These are phyloP conservation scores for Hyphochytrium catenoides DNA, from an alignment of 352 stramenopile species.

Conservation along the genomic window DNA sequence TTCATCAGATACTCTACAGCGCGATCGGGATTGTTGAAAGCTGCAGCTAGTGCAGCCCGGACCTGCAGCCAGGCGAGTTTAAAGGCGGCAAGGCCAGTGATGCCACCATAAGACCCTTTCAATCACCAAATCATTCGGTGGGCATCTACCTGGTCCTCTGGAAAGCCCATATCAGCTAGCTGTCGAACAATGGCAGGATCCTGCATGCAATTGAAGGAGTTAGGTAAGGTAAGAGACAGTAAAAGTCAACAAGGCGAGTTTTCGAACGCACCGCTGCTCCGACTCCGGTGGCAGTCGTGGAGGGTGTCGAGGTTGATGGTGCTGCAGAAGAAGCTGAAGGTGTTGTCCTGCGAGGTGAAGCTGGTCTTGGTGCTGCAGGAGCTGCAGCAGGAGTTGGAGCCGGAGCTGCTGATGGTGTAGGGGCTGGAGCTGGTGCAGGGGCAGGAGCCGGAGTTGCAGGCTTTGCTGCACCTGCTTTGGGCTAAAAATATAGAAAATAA, in stretches of 20 bases:
- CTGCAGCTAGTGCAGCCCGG: constrained; percentile 33
- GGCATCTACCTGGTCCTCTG: constrained; percentile 37
- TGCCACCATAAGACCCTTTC: no score
- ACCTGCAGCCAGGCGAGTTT: no score
- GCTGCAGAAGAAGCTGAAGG: constrained; percentile 5
- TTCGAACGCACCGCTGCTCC: constrained; percentile 32
- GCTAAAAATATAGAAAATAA: constrained; percentile 10
- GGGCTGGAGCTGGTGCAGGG: constrained; percentile 11
- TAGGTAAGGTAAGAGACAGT: neutral
- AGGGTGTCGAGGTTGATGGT: constrained; percentile 26
- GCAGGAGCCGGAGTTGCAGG: constrained; percentile 3
- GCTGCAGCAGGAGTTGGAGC: constrained; percentile 11
- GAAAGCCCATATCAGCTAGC: constrained; percentile 59
- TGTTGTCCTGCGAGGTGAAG: constrained; percentile 1
- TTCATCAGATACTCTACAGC: constrained; percentile 69
- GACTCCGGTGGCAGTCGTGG: constrained; percentile 30
- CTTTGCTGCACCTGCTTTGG: constrained; percentile 36
- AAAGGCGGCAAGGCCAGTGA: no score
- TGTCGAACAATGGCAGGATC: constrained; percentile 25
- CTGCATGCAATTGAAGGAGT: neutral
- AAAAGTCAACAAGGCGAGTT: constrained; percentile 4
- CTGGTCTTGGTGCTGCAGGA: constrained; percentile 8
- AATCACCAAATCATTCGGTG: no score
- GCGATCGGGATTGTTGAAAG: constrained; percentile 60
- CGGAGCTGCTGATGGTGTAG: constrained; percentile 12